Base-by-base conservation (phyloP, 2,329 filamentous ascomycete species). In the Xylaria arbuscula region DNA sequence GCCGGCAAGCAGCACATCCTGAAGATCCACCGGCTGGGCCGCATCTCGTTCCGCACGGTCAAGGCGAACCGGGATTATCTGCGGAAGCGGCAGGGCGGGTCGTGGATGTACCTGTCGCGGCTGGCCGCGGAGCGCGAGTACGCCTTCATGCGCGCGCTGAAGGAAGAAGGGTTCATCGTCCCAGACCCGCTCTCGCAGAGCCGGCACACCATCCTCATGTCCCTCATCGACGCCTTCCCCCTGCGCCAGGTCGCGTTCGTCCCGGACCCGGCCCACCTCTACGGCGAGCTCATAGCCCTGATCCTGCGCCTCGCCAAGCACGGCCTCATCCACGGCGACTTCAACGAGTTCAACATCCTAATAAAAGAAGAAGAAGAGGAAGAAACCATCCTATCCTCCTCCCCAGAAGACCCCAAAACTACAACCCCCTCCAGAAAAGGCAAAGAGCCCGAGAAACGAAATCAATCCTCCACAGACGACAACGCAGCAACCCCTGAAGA, bases 281-380 rank as follows among this genome's bases (percentile, higher is more conserved):
- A 99, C 78, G 90, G 90, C n/a, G 93, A 98, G 69, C 84, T 99
- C 40, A 97, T 99, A 76, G 87, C 89, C 50, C 88, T 98, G 74
- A 93, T 99, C 64, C 84, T 99, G 51, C 88, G 90, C 34, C 85
- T 99, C 48, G 95, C 96, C 6, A 89, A 89, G 70, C 90, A 94
- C 73, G 96, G 96, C 7, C 84, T 99, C 56, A 99, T 99, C 70
- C 96, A 99, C 78, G 96, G 96, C 70, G 96, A 99, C 79, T 99
- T 97, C 84, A 99, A 99, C 83, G 97, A 99, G 80, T 99, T 99
- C 86, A 99, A 99, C 80, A 95, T 99, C 72, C 84, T 99, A 40
- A 90, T 99, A 78, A 93, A 96, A 78, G 95, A 98, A 79, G n/a
- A n/a, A n/a, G n/a, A n/a, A n/a, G n/a, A n/a, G n/a, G n/a, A n/a